Evolutionary conservation across 2,329 filamentous ascomycete species (phyloP).

Genomic region (Trichothecium roseum): DNA sequence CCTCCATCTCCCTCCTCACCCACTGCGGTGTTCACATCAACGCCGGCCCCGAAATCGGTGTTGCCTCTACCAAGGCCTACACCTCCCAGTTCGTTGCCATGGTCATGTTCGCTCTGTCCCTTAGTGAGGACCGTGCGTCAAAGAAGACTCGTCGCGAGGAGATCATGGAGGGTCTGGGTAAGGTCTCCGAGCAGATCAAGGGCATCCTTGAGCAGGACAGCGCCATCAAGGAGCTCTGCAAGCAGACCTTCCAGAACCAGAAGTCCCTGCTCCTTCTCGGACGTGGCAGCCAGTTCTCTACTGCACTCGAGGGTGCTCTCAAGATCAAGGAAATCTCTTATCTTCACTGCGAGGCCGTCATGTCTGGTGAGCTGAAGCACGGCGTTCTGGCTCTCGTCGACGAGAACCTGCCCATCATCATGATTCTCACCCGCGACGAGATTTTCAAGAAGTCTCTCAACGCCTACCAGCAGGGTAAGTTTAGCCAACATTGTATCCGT

Average conservation of each 20-base stretch:
- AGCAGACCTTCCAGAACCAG: slow-evolving; percentile 90
- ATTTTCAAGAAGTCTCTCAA: slow-evolving; percentile 99
- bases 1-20: slow-evolving; percentile 95
- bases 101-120: slow-evolving; percentile 97
- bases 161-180: slow-evolving; percentile 87
- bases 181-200: slow-evolving; percentile 85
- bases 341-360: slow-evolving; percentile 98
- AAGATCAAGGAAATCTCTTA: slow-evolving; percentile 99
- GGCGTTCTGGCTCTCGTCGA: slow-evolving; percentile 95
- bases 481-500: neutral
- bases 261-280: slow-evolving; percentile 91
- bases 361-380: slow-evolving; percentile 99
- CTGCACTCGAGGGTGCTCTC: slow-evolving; percentile 89
- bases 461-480: slow-evolving; percentile 88
- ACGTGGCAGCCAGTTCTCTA: slow-evolving; percentile 92
- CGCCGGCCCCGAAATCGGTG: slow-evolving; percentile 95
- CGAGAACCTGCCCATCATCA: slow-evolving; percentile 97
- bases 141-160: slow-evolving; percentile 87
- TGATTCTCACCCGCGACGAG: slow-evolving; percentile 94
- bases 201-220: slow-evolving; percentile 85
- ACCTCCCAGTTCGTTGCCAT: slow-evolving; percentile 99
- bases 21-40: slow-evolving; percentile 99
- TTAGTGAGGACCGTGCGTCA: slow-evolving; percentile 92
- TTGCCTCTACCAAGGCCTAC: slow-evolving; percentile 98
- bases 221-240: slow-evolving; percentile 87